phyloP scores from a whole-genome alignment of 2,329 filamentous ascomycete genomes.

The Ceratocystis albifundus region DNA sequence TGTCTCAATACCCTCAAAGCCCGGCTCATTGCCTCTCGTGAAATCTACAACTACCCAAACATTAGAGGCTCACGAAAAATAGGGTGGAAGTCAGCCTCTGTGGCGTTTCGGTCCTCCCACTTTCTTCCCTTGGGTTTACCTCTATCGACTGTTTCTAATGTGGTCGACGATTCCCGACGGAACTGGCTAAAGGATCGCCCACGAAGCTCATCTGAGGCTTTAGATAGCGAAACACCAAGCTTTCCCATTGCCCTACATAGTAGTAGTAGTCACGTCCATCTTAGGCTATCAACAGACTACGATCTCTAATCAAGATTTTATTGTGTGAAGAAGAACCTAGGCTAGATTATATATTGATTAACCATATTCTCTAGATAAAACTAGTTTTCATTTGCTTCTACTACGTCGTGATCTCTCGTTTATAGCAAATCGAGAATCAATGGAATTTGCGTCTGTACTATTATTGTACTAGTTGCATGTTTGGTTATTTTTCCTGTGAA shows the following conservation, averaged over 20 bases:
- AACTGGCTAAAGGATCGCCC: not conserved
- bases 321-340: no score
- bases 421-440: not conserved
- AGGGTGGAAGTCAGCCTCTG: not conserved
- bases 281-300: not conserved
- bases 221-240: not conserved
- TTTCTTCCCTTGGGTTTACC: not conserved
- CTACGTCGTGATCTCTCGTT: no score
- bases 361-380: no score
- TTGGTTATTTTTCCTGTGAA: not conserved
- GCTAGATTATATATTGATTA: no score
- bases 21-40: constrained; percentile 40
- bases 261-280: not conserved
- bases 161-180: not conserved
- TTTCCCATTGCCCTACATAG: not conserved
- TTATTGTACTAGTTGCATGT: not conserved
- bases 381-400: no score
- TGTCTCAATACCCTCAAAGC: constrained; percentile 59
- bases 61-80: not conserved
- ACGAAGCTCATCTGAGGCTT: not conserved
- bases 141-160: not conserved
- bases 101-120: not conserved
- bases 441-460: not conserved
- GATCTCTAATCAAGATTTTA: not conserved
- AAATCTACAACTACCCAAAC: not conserved